Evolutionary conservation across 139 green algal species (phyloP), one percentile per base, ranked within the genome.

Genomic region (Coccomyxa sp.): DNA sequence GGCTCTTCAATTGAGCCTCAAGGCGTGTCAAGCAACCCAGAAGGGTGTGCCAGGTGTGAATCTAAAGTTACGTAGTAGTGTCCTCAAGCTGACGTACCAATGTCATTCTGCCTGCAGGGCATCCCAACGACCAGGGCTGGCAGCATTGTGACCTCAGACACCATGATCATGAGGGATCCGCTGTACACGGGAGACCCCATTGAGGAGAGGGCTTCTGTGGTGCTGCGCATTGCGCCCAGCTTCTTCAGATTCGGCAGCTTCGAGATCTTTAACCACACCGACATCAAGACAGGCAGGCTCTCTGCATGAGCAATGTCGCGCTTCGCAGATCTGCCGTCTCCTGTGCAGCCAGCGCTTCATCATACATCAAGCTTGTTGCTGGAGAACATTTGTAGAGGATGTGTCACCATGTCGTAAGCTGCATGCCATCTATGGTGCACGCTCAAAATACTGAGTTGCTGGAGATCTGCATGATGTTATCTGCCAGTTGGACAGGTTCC

Each of bases 201-300:
- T 50, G 36, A 82, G 39, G 92, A 96, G 80, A 88, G 87, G 1
- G 92, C 91, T 1, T 90, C 92, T 7, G 90, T 94, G 35, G 93
- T 98, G 64, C 91, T 87, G 78, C 90, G 95, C n/a, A 84, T 98
- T 35, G 85, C 93, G 12, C 89, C 90, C 0, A 91, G 78, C 64
- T 98, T 98, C 72, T 82, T 98, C 34, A 86, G 95, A 31, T 98
- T 98, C 79, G 95, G 95, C 27, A 92, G 88, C 77, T 98, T 98
- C 86, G 88, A 98, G 84, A 83, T 94, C 80, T 98, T 69, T 94
- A 91, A 7, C 88, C 85, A n/a, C 86, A 76, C 33, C 71, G 89
- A 69, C 85, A 83, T 35, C 77, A 81, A 27, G 71, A 95, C 81
- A 55, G 80, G 34, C 85, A 69, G 2, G 73, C 1, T 64, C 58